Evolutionary conservation across 176 grass and related monocot species (phyloP), one percentile per base, ranked within the genome.

Genomic region (Musa schizocarpa): DNA sequence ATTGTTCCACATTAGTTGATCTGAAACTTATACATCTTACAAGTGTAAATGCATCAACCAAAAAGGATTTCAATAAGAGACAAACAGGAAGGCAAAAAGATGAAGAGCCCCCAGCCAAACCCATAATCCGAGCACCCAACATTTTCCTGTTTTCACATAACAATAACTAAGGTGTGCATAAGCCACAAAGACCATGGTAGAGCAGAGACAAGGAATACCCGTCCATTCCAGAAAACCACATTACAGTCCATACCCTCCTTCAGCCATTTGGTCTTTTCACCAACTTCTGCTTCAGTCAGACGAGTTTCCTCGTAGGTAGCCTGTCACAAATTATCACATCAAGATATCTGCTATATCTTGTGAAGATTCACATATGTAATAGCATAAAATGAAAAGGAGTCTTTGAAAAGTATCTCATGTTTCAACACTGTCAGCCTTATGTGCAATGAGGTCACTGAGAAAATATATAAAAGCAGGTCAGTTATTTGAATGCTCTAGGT

Each of bases 211-310:
- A 59, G 59, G 69, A 74, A 74, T 99, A 99, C 95, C 86, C 82
- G 74, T 72, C 88, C 90, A 68, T 99, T 99, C 95, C 95, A 94
- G 86, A 86, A 99, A 52, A 99, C 52, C 77, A 99, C 62, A 84
- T 49, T 93, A 77, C 95, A 99, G 70, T 99, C 90, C 79, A 87
- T 82, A 34, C 90, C 95, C 69, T 99, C 95, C 86, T 93, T 99
- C 75, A 94, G 71, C 86, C 86, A 99, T 83, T 91, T 91, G 69
- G 79, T 82, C 83, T 79, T 99, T 63, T 99, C 88, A 8, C 90
- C 90, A 13, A 99, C 86, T 54, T 99, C 90, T 74, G 76, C 50
- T 48, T 88, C 95, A 29, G 88, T 93, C 63, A 98, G 86, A 19
- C 90, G 85, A 80, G 73, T 82, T 82, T 94, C 95, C 75, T 99